phyloP scores from a whole-genome alignment of 345 rosid species.

The Nephelium lappaceum region DNA sequence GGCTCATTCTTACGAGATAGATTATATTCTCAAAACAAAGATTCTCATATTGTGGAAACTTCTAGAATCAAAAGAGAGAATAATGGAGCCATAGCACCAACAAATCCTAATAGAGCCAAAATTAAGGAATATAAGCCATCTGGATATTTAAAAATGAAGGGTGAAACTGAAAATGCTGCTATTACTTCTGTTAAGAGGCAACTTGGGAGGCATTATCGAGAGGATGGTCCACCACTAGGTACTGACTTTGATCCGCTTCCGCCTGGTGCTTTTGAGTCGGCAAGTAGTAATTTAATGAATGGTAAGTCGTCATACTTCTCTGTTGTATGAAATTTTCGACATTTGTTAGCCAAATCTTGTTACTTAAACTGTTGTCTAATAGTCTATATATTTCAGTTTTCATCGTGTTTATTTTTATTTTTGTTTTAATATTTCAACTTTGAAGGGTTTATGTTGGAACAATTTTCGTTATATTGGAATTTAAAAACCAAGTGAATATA shows the following conservation, averaged over 20 bases:
- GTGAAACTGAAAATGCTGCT: conserved; percentile 69
- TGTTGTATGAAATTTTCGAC: conserved; percentile 26
- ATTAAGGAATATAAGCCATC: conserved; percentile 63
- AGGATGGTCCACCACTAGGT: conserved; percentile 84
- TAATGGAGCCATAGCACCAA: conserved; percentile 36
- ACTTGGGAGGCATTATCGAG: conserved; percentile 72
- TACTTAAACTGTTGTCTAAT: neutral
- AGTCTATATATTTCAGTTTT: no score
- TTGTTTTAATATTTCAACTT: neutral
- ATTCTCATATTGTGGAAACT: conserved; percentile 37
- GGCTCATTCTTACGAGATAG: conserved; percentile 64
- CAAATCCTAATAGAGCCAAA: conserved; percentile 37
- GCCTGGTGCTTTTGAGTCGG: conserved; percentile 84
- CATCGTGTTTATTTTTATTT: no score
- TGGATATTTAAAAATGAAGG: conserved; percentile 86
- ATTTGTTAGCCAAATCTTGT: neutral
- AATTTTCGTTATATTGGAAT: neutral
- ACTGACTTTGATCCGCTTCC: conserved; percentile 81
- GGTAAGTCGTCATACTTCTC: conserved; percentile 51
- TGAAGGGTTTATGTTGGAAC: neutral
- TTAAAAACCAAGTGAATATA: neutral
- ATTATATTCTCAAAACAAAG: conserved; percentile 42
- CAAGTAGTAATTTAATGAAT: conserved; percentile 43
- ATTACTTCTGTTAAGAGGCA: conserved; percentile 83
- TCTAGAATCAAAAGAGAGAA: conserved; percentile 38